Conservation (phyloP, 75 land plant genomes). For the Cryptomeria japonica region DNA sequence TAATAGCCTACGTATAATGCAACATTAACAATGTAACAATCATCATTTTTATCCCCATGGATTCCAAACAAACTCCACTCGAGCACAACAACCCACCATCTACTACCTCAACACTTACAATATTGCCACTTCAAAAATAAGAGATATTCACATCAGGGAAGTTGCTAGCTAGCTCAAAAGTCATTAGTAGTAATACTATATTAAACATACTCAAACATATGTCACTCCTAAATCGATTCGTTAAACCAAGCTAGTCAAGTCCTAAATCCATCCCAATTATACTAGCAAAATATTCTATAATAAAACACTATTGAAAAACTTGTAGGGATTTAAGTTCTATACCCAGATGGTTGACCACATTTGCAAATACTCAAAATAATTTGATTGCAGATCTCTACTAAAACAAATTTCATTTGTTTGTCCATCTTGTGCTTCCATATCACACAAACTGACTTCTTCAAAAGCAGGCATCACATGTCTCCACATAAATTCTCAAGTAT, state of each 20-base stretch:
- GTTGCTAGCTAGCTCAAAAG: background rate
- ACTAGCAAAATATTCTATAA: background rate
- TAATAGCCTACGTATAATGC: slow-evolving; percentile 96
- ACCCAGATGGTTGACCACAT: background rate
- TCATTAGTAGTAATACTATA: no score
- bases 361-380: background rate
- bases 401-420: background rate
- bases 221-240: background rate
- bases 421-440: background rate
- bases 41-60: slow-evolving; percentile 94
- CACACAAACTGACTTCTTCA: background rate
- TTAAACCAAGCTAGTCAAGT: background rate
- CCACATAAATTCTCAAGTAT: background rate
- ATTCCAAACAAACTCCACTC: slow-evolving; percentile 84
- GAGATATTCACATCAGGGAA: background rate
- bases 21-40: slow-evolving; percentile 93
- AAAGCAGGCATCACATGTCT: background rate
- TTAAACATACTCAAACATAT: no score
- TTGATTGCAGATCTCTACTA: background rate
- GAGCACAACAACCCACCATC: slow-evolving; percentile 95
- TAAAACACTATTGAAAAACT: background rate
- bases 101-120: slow-evolving; percentile 74
- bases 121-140: slow-evolving; percentile 61
- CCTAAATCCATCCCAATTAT: background rate
- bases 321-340: background rate